Evolutionary conservation across 805 yeast species (phyloP), one percentile per base, ranked within the genome.

Genomic region (Candida tibetensis): DNA sequence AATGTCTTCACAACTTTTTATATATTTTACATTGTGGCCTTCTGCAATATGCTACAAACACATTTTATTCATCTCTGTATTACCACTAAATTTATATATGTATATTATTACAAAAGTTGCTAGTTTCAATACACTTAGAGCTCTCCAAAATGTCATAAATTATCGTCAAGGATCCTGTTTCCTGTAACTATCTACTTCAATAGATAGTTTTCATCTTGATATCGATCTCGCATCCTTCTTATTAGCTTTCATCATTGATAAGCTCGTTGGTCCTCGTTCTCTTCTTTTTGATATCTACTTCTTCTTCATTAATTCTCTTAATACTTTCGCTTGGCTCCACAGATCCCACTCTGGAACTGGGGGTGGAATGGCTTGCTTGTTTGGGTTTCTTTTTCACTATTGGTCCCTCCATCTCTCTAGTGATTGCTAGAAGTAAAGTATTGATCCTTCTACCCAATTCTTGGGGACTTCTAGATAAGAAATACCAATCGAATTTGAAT

Each of bases 401-500:
- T 9, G 79, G 80, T 0, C 80, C 83, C 52, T 77, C 90, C 47
- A 68, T 74, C 53, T 85, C 91, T 54, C 86, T 75, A 0, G 85
- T 75, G 12, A 85, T 65, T 2, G 90, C 85, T 17, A 82, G 62
- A 31, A 85, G 56, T 28, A 85, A 63, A 0, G 93, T 82, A 30
- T 72, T 80, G 7, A 81, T 73, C 51, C 95, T 71, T 59, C 90
- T 74, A 12, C 82, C 77, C 25, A 85, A 51, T 45, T 85, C 95
- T 50, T 77, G 85, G 1, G 85, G 72, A 0, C 86, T 78, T 57
- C 95, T 69, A 0, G 90, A 81, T 35, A 70, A 68, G 49, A 85
- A 72, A 52, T 74, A 85, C 83, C 89, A 85, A 46, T 85, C 86
- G 53, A 82, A 85, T 28, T 71, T 70, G 62, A 85, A 85, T 28